Evolutionary conservation across 2,329 filamentous ascomycete species (phyloP).

Genomic region (Phaeomoniella chlamydospora): DNA sequence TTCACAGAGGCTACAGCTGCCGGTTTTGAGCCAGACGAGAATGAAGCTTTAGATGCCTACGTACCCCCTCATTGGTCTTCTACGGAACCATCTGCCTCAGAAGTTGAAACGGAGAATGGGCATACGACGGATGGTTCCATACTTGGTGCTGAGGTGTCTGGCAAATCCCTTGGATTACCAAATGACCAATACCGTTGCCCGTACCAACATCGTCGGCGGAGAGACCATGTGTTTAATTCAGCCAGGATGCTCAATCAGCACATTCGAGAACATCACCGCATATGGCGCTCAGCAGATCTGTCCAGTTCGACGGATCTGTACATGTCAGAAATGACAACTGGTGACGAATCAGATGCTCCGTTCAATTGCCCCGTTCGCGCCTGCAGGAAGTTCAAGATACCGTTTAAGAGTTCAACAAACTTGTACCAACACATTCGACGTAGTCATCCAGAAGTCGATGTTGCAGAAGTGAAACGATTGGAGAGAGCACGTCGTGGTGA

Average conservation of each 20-base stretch:
- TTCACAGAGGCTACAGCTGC: slow-evolving; percentile 7
- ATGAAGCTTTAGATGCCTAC: not conserved
- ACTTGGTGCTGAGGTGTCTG: not conserved
- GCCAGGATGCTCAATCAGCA: not conserved
- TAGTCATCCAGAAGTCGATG: slow-evolving; percentile 11
- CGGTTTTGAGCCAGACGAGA: slow-evolving; percentile 1
- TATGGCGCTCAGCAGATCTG: not conserved
- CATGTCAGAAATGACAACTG: not conserved
- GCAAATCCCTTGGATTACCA: not conserved
- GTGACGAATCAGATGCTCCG: not conserved
- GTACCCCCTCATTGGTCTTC: not conserved
- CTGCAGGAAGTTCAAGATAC: slow-evolving; percentile 5
- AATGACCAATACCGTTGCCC: slow-evolving; percentile 4
- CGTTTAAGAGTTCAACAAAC: slow-evolving; percentile 7
- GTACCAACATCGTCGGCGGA: slow-evolving; percentile 3
- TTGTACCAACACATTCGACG: slow-evolving; percentile 11
- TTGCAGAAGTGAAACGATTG: slow-evolving; percentile 7
- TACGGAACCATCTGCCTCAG: not conserved
- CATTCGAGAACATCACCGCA: not conserved
- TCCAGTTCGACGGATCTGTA: not conserved
- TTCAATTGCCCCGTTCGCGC: slow-evolving; percentile 8
- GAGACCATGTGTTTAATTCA: not conserved
- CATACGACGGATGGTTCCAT: slow-evolving; percentile 1
- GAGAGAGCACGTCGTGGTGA: slow-evolving; percentile 6
- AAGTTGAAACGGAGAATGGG: slow-evolving; percentile 1